Evolutionary conservation across 2,329 filamentous ascomycete genomes (phyloP), one percentile per base, ranked within the genome.

Genomic region (Aspergillus arachidicola): DNA sequence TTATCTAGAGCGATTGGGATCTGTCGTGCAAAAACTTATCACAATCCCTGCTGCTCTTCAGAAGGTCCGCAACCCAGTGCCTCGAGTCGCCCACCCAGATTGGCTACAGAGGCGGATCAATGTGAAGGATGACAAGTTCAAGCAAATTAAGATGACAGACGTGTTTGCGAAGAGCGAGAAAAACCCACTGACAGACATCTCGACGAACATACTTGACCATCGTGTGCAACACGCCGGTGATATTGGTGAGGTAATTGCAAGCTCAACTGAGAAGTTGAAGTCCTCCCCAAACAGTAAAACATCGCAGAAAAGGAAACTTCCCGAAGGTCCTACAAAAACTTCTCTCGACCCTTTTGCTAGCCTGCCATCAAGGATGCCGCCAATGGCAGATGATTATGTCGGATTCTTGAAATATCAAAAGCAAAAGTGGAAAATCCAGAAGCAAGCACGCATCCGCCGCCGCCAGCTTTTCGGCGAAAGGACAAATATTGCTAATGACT

Each of bases 131-230:
- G 95, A 99, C 80, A 94, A 91, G 75, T 90, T 98, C 84, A 97
- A 99, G 82, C 95, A 99, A 80, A 96, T 94, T 82, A 99, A 99
- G 81, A 91, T 99, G 83, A 99, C 94, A 0, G 95, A 98, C 73
- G 83, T 97, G 70, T 97, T 99, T 73, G 84, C 78, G 21, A 82
- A 81, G 67, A 75, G 73, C 10, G 76, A 77, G 75, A 72, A 91
- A 90, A 75, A 87, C 84, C 91, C 92, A 0, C 78, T 96, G 28
- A 86, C 88, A 14, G 91, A 94, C 68, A 90, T 92, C 41, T 83
- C 81, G 84, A 87, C 74, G 80, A 96, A 86, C 76, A 80, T 85
- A 23, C 75, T 88, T 53, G 82, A 84, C 56, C 85, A 85, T 84
- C 77, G 87, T 78, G 70, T 86, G 76, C 73, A 81, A 74, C 64